Percentiles rank a stretch among this genome's conserved stretches.
phyloP scores from a whole-genome alignment of 345 rosid species.

The Barbarea vulgaris region DNA sequence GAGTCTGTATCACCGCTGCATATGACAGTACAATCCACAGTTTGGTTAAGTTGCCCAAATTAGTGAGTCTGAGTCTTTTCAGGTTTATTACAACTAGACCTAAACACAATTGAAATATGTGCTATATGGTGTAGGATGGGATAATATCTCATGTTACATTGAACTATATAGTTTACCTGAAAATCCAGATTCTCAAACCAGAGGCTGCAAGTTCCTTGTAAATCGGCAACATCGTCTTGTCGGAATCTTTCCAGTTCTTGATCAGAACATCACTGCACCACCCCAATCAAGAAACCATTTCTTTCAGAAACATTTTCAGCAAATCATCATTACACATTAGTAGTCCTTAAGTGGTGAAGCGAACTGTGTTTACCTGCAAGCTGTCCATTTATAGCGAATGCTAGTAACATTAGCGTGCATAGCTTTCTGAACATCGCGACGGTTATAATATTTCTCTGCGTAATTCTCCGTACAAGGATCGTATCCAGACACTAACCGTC shows the following conservation, averaged over 20 bases:
- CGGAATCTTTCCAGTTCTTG: conserved; percentile 81
- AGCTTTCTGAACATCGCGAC: conserved; percentile 73
- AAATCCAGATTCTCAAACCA: conserved; percentile 86
- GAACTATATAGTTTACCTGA: conserved; percentile 58
- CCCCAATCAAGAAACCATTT: neutral
- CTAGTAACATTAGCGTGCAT: conserved; percentile 81
- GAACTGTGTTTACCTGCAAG: conserved; percentile 66
- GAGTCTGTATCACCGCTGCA: conserved; percentile 93
- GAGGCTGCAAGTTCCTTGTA: conserved; percentile 80
- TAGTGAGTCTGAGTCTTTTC: neutral
- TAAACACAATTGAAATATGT: neutral
- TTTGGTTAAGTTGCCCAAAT: neutral
- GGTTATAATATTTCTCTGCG: conserved; percentile 83
- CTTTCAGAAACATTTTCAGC: neutral
- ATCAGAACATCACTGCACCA: conserved; percentile 62
- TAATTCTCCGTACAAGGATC: conserved; percentile 87
- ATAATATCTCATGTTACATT: neutral
- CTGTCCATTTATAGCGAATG: conserved; percentile 86
- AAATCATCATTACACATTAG: neutral
- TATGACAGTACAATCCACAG: neutral
- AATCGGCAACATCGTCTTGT: conserved; percentile 60
- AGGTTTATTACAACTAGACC: neutral
- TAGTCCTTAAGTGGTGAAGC: neutral
- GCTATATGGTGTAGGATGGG: neutral
- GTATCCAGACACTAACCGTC: conserved; percentile 65